A percentile compares a stretch with the other conserved stretches of the same genome.
Evolutionary conservation across 257 asterid species (phyloP).

Genomic region (Capsicum chinense): DNA sequence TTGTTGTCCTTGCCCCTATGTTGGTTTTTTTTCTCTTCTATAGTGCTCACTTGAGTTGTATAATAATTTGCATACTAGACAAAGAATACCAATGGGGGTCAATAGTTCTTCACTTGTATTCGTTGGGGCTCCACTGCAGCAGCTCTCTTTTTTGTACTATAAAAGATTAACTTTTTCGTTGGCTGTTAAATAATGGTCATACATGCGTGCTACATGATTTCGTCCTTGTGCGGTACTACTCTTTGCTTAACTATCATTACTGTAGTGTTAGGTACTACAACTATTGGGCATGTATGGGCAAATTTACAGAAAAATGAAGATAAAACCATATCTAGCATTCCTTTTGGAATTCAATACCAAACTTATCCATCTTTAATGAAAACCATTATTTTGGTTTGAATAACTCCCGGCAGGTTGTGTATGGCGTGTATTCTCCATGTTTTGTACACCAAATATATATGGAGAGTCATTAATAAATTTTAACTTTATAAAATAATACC

Average conservation of each 20-base stretch:
- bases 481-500: neutral
- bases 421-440: neutral
- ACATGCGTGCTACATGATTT: conserved; percentile 6
- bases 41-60: conserved; percentile 97
- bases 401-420: conserved; percentile 1
- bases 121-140: conserved; percentile 75
- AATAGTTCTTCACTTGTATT: conserved; percentile 86
- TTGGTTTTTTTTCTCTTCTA: conserved; percentile 35
- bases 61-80: conserved; percentile 79
- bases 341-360: neutral
- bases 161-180: conserved; percentile 28
- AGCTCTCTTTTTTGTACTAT: conserved; percentile 57
- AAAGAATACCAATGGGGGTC: conserved; percentile 74
- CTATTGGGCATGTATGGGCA: neutral
- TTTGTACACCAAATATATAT: neutral
- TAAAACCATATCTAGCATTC: neutral
- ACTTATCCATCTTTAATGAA: neutral
- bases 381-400: conserved; percentile 4
- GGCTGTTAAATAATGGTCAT: conserved; percentile 17
- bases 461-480: neutral
- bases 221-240: neutral
- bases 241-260: conserved; percentile 17
- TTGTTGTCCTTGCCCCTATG: conserved; percentile 32
- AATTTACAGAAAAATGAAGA: neutral
- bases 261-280: neutral